These are phyloP conservation scores for Arthroderma sp. DNA, from an alignment of 2,329 filamentous ascomycete species.

Conservation along the genomic window DNA sequence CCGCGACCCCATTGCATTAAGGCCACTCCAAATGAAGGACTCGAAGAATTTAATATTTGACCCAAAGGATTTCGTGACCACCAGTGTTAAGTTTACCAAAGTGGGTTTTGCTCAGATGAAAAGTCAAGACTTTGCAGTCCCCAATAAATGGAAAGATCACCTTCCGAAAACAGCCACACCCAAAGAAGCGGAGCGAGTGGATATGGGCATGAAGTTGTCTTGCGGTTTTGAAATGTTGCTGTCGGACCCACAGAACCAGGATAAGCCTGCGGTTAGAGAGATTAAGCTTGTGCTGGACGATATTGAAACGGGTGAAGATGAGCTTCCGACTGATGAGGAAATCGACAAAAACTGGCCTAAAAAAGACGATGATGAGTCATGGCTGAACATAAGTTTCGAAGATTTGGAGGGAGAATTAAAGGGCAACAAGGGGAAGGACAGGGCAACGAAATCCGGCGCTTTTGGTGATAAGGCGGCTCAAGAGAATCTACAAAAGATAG, in stretches of 20 bases:
- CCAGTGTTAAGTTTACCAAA: conserved; percentile 72
- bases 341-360: conserved; percentile 53
- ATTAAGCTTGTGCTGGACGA: conserved; percentile 66
- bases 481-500: conserved; percentile 68
- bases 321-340: conserved; percentile 59
- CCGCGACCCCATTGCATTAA: conserved; percentile 64
- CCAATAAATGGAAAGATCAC: conserved; percentile 43
- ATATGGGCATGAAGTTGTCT: conserved; percentile 77
- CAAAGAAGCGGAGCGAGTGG: conserved; percentile 37
- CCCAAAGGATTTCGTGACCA: conserved; percentile 63
- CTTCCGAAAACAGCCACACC: conserved; percentile 29
- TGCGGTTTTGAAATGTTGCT: conserved; percentile 86
- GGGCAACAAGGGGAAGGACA: conserved; percentile 26
- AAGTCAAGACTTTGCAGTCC: conserved; percentile 63
- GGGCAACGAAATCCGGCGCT: conserved; percentile 14
- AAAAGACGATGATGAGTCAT: conserved; percentile 70
- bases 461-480: conserved; percentile 35
- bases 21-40: conserved; percentile 48
- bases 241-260: conserved; percentile 51
- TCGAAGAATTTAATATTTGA: conserved; percentile 49
- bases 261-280: conserved; percentile 58
- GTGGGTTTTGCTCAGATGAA: conserved; percentile 83
- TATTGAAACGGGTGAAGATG: conserved; percentile 55
- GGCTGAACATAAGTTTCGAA: conserved; percentile 82
- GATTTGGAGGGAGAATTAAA: conserved; percentile 75